Base-by-base conservation (phyloP, 371 early-diverging fungal species). In the Capillidium rhysosporum region DNA sequence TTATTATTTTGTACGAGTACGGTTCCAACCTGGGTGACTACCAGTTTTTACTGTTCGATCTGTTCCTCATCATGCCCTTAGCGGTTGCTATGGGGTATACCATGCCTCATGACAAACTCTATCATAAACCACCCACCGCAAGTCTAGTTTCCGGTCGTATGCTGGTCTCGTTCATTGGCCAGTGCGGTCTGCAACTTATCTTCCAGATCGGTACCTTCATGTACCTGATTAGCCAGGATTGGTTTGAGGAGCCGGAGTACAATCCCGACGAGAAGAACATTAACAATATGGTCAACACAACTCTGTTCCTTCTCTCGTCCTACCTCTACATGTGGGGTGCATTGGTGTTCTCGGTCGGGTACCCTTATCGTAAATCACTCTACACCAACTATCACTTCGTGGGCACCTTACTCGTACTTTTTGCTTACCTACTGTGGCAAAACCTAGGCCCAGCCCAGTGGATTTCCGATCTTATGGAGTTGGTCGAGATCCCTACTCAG, bases 281-380 rank as follows among this genome's bases (percentile, higher is more conserved):
- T 44, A 57, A 58, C 40, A 76, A 84, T 54, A 79, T 67, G 49
- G 95, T 95, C 62, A 92, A 94, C 65, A 86, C 92, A 3, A 79
- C 73, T 2, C 69, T 98, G 48, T 98, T 96, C 63, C 58, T 89
- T 53, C 41, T 88, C 4, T 86, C 89, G 16, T 80, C 82, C 52
- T 98, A 79, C 64, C 94, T 92, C 68, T 98, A 98, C 66, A 70
- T 95, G 23, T 65, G 82, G 7, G 76, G 85, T 14, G 96, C 91
- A 0, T 69, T 84, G 25, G 88, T 92, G 20, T 92, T 92, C 59
- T 89, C 86, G 65, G 86, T 85, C 1, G 98, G 98, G 0, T 87
- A 88, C 21, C 98, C 96, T 1, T 95, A 89, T 57, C 77, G 95
- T 39, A 73, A 84, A 62, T 68, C 84, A 0, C 68, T 89, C 47